These are phyloP conservation scores for Thalia dealbata DNA, from an alignment of 176 grass and related monocot genomes.

Conservation along the genomic window DNA sequence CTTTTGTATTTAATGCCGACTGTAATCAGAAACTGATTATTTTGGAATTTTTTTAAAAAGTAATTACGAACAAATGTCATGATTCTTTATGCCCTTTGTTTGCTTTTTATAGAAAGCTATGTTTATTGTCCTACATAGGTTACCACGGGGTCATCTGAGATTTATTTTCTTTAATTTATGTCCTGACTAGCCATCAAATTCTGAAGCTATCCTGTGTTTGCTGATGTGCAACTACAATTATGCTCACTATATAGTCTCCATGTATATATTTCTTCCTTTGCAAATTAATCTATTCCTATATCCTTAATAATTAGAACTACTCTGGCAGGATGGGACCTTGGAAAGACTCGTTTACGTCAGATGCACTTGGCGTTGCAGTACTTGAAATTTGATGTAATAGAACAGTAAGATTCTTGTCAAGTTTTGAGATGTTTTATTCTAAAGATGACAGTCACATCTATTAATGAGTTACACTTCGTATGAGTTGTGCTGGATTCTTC, in stretches of 20 bases:
- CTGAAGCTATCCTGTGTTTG: neutral
- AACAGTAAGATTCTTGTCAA: conserved; percentile 63
- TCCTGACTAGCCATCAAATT: neutral
- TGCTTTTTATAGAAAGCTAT: neutral
- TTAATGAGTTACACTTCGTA: neutral
- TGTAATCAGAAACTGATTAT: neutral
- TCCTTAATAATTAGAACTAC: neutral
- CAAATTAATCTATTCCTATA: neutral
- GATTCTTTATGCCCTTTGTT: neutral
- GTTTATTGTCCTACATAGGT: neutral
- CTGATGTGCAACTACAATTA: neutral
- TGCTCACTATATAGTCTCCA: neutral
- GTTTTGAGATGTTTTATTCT: neutral
- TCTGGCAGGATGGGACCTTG: conserved; percentile 71
- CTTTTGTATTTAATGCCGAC: neutral
- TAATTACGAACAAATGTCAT: neutral
- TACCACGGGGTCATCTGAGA: neutral
- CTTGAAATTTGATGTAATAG: conserved; percentile 55
- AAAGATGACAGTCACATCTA: neutral
- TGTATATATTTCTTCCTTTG: neutral
- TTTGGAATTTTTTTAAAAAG: neutral
- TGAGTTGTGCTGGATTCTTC: neutral
- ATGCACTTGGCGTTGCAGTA: conserved; percentile 80
- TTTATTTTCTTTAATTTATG: neutral
- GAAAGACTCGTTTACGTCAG: conserved; percentile 69